Evolutionary conservation across 148 eudicot species (phyloP), one percentile per base, ranked within the genome.

Genomic region (Beta vulgaris): DNA sequence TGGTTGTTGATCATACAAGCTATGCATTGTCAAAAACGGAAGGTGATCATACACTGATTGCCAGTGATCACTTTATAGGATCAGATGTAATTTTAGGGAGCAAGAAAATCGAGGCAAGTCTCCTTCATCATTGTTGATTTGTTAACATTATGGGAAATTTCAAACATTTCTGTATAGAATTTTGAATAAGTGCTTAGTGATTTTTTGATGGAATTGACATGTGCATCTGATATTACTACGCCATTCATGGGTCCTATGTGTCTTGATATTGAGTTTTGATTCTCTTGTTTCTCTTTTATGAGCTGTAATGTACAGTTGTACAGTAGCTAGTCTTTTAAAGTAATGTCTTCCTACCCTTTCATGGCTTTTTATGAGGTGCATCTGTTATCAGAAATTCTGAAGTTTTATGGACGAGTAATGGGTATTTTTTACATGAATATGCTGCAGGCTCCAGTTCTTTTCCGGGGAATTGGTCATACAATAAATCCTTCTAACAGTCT

Each of bases 31-130:
- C 91, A 46, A 78, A 74, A 59, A 74, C 74, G 53, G 91, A 88
- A 73, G 95, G 95, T 34, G 90, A 86, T 76, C 91, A 90, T 64
- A 88, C 91, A 14, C 69, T 90, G 73, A 72, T 90, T 78, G 90
- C 89, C 18, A 44, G 80, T 69, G 89, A 88, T 72, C 80, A 79
- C 23, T 59, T 82, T 54, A 81, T 90, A 40, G 72, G 84, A 54
- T 85, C 95, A 77, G 89, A 90, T 78, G 88, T 85, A 23, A 84
- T 88, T 34, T 61, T 90, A 72, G 95, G 95, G 62, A 88, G 82
- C 75, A 80, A 76, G 74, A 83, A 82, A 69, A 84, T 90, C 60
- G 87, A 88, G 95, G 95, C 82, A 59, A 80, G 87, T 75, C 28
- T 5, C 28, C 48, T 69, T 4, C 66, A 13, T 13, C 4, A 10